Evolutionary conservation across 208 protist species (phyloP).

Genomic region (Leptomonas seymouri): DNA sequence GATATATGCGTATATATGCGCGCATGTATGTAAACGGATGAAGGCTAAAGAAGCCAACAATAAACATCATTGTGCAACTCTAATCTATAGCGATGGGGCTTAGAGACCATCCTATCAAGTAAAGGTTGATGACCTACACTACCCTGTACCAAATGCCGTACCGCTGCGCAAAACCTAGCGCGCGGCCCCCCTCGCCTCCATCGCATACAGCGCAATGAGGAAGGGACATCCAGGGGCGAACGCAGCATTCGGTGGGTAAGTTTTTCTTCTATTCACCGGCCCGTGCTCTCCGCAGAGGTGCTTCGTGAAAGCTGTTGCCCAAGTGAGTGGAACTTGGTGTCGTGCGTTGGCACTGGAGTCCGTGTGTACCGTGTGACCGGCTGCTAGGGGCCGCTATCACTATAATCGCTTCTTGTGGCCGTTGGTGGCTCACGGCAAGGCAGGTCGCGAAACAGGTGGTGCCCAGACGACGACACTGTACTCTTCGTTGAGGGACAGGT

Average conservation of each 20-base stretch:
- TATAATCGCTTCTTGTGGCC: background rate
- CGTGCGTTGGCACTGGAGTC: background rate
- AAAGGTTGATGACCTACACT: too few relatives aligned
- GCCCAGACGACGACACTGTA: background rate
- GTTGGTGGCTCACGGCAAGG: background rate
- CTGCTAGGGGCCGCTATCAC: background rate
- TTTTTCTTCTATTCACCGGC: too few relatives aligned
- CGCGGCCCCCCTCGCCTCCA: too few relatives aligned
- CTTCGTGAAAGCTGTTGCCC: background rate
- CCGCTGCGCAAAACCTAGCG: too few relatives aligned
- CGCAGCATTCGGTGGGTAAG: too few relatives aligned
- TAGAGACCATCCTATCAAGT: too few relatives aligned
- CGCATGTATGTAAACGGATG: background rate
- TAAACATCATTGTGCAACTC: too few relatives aligned
- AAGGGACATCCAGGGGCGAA: too few relatives aligned
- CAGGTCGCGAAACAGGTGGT: slow-evolving; percentile 4
- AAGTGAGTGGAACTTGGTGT: background rate
- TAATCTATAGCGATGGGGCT: too few relatives aligned
- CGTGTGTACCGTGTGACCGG: background rate
- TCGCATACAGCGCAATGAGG: too few relatives aligned
- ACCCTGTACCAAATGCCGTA: too few relatives aligned
- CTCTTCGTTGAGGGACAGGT: background rate
- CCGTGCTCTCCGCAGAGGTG: too few relatives aligned
- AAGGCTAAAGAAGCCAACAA: background rate
- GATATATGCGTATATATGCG: background rate